Evolutionary conservation across 2,329 filamentous ascomycete genomes (phyloP).

Genomic region (Tolypocladium ovalisporum): DNA sequence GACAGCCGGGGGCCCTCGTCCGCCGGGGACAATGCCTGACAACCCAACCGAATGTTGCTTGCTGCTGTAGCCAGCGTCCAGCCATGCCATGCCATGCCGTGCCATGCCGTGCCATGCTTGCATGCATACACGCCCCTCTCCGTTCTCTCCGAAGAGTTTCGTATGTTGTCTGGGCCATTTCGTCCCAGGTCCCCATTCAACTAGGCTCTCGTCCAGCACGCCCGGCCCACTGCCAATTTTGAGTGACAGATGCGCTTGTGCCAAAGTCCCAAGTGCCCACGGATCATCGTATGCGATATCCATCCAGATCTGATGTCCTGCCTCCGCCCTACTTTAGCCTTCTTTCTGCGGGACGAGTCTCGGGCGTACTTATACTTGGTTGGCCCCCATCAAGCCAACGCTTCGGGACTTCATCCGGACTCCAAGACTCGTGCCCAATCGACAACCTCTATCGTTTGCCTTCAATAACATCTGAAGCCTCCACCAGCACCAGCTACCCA

Average conservation of each 20-base stretch:
- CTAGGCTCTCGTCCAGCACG: conserved; percentile 1
- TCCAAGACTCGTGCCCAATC: conserved; percentile 2
- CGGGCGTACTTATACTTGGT: conserved; percentile 9
- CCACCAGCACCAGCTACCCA: not conserved
- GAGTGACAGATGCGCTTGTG: conserved; percentile 7
- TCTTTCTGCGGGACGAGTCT: conserved; percentile 1
- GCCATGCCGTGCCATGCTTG: too few species aligned
- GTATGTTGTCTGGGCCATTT: conserved; percentile 3
- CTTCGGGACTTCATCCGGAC: conserved; percentile 1
- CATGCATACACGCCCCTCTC: conserved; percentile 2
- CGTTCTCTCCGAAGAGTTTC: conserved; percentile 2
- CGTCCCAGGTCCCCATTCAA: conserved; percentile 5
- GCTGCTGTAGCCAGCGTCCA: not conserved
- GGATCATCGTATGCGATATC: conserved; percentile 6
- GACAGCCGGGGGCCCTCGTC: not conserved
- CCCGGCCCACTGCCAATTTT: conserved; percentile 9
- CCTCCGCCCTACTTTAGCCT: conserved; percentile 1
- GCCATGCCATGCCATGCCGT: not conserved
- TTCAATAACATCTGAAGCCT: too few species aligned
- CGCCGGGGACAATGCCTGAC: not conserved
- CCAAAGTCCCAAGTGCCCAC: not conserved
- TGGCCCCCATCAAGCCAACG: conserved; percentile 3
- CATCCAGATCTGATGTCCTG: conserved; percentile 11
- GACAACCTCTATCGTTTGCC: not conserved
- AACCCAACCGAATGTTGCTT: not conserved